Percentiles rank a stretch among this genome's conserved stretches.
Conservation (phyloP, 805 yeast genomes). For the Candida namnaoensis region DNA sequence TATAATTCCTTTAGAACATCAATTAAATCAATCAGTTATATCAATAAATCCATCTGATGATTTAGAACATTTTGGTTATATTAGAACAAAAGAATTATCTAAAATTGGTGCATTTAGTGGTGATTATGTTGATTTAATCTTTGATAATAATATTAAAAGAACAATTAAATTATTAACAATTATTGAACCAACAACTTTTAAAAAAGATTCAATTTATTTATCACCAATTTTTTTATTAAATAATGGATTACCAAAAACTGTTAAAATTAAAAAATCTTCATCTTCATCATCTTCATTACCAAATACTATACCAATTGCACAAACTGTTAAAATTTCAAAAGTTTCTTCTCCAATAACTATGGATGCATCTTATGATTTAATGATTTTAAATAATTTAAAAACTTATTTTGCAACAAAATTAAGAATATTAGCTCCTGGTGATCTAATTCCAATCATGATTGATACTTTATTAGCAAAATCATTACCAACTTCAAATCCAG, state of each 20-base stretch:
- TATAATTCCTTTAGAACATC: too few relatives aligned
- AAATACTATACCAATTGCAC: constrained; percentile 36
- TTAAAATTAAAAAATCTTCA: constrained; percentile 7
- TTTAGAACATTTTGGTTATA: constrained; percentile 23
- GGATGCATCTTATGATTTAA: constrained; percentile 51
- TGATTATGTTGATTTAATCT: constrained; percentile 38
- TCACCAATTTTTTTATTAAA: constrained; percentile 58
- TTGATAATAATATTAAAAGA: constrained; percentile 2
- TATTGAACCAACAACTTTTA: constrained; percentile 50
- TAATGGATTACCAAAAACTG: constrained; percentile 25
- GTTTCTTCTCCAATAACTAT: constrained; percentile 63
- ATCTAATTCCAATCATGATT: constrained; percentile 67
- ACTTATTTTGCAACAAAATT: constrained; percentile 46
- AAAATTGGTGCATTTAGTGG: constrained; percentile 62
- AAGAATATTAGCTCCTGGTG: constrained; percentile 57
- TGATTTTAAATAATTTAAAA: constrained; percentile 54
- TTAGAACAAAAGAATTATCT: constrained; percentile 29
- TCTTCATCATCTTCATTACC: constrained; percentile 13
- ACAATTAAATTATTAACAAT: constrained; percentile 39
- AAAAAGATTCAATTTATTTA: constrained; percentile 33
- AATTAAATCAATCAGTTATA: too few relatives aligned
- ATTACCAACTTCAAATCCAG: constrained; percentile 21
- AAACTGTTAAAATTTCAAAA: constrained; percentile 55
- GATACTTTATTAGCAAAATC: constrained; percentile 61
- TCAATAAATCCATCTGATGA: constrained; percentile 26